Evolutionary conservation across 306 rosid species (phyloP).

Genomic region (Lablab purpureus): DNA sequence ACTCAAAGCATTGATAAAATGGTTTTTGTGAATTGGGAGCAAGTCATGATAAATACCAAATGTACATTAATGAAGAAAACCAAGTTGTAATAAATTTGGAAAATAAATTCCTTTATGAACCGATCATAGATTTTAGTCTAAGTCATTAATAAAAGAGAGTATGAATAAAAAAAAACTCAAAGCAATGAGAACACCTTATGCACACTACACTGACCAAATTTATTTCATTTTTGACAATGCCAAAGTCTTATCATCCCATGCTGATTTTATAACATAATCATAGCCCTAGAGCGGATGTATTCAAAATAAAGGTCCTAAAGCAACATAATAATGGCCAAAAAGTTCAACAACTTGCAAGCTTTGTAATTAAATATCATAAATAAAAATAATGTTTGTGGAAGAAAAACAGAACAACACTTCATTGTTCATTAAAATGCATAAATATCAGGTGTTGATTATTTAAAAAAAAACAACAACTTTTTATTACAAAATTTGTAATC

Average conservation of each 20-base stretch:
- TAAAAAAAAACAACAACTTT: background rate
- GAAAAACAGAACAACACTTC: conserved; percentile 9
- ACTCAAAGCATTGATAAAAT: background rate
- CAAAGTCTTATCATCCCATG: background rate
- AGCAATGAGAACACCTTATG: background rate
- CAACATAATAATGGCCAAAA: conserved; percentile 8
- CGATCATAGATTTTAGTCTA: background rate
- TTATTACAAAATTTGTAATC: background rate
- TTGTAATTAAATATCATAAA: background rate
- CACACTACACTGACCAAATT: background rate
- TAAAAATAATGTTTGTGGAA: background rate
- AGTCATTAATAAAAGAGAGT: background rate
- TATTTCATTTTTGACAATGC: background rate
- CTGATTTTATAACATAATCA: conserved; percentile 11
- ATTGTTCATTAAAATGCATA: background rate
- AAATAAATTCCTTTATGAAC: background rate
- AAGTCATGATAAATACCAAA: background rate
- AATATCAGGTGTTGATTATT: background rate
- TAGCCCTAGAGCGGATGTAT: background rate
- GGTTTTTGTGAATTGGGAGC: background rate
- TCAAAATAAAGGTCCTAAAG: conserved; percentile 23
- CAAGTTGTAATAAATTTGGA: background rate
- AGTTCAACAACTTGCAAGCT: conserved; percentile 26
- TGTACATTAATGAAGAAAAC: background rate
- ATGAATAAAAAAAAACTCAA: background rate